Evolutionary conservation across 163 green algal genomes (phyloP), one percentile per base, ranked within the genome.

Genomic region (Dunaliella salina): DNA sequence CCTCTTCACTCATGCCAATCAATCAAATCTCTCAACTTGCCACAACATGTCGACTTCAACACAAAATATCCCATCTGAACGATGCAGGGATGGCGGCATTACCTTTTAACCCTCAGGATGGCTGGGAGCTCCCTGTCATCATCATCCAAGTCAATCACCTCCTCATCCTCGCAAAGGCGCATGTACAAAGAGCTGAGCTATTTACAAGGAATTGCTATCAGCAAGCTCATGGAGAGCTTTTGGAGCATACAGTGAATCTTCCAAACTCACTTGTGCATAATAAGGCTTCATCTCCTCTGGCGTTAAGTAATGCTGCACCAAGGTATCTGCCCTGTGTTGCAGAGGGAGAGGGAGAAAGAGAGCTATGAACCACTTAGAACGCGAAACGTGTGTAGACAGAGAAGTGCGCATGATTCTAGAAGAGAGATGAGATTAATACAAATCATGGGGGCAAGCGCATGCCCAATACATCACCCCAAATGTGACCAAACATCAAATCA

Each of bases 251-350:
- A 50, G 40, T 50, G 40, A 8, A 50, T 50, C 11, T 8, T 75
- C 40, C 1, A 13, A 46, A 30, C 63, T 35, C 83, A 67, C 88
- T 86, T 91, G 88, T 26, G 80, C 25, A 40, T 87, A 88, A 80
- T 83, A 91, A 0, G 88, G 88, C 80, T 50, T 71, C 86, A 91
- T 90, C 83, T 91, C 88, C 85, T 91, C 88, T 80, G 86, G 40
- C 22, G 57, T 59, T 26, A 95, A 80, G 85, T 95, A 95, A 85
- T 95, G 92, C 84, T 95, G 92, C 57, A 94, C 88, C 30, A 95
- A 69, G 0, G 91, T 95, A 86, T 89, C 88, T 1, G 88, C 22
- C 12, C 90, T 75, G 63, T 29, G 63, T 26, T 1, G 22, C 22
- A 75, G 22, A 26, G 22, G 11, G 20, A 69, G 57, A 15, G 18